phyloP scores from a whole-genome alignment of 2,329 filamentous ascomycete genomes.

The Trichophyton simii region DNA sequence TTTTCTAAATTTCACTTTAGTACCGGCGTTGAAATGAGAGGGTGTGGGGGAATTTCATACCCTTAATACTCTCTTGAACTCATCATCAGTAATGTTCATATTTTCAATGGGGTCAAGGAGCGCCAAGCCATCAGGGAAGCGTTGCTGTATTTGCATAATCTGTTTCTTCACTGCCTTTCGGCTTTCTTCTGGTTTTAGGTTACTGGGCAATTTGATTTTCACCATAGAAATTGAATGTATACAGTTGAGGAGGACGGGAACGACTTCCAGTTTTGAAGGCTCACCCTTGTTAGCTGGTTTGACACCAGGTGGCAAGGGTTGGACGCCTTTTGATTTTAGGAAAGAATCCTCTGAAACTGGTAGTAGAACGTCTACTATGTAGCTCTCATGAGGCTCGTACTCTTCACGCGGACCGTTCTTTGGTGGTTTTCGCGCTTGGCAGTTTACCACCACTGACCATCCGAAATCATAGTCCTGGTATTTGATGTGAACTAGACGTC shows the following conservation, averaged over 20 bases:
- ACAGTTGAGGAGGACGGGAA: slow-evolving; percentile 76
- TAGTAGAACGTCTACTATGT: slow-evolving; percentile 72
- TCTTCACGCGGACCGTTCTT: slow-evolving; percentile 57
- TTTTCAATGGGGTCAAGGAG: slow-evolving; percentile 88
- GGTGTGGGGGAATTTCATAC: slow-evolving; percentile 27
- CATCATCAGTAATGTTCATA: slow-evolving; percentile 86
- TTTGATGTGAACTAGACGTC: slow-evolving; percentile 79
- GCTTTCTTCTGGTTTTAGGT: slow-evolving; percentile 56
- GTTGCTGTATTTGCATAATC: slow-evolving; percentile 65
- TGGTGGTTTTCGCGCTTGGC: slow-evolving; percentile 49
- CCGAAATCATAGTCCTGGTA: slow-evolving; percentile 72
- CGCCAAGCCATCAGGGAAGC: slow-evolving; percentile 86
- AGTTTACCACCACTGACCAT: slow-evolving; percentile 81
- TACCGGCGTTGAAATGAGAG: slow-evolving; percentile 7
- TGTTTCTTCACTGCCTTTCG: slow-evolving; percentile 55
- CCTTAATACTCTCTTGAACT: slow-evolving; percentile 77
- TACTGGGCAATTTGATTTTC: slow-evolving; percentile 68
- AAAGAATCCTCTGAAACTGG: slow-evolving; percentile 43
- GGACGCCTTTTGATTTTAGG: slow-evolving; percentile 46
- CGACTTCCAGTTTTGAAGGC: slow-evolving; percentile 61
- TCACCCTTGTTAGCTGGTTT: slow-evolving; percentile 50
- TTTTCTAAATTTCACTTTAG: slow-evolving; percentile 51
- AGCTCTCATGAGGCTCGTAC: slow-evolving; percentile 60
- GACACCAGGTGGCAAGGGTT: slow-evolving; percentile 53
- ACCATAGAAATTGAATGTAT: slow-evolving; percentile 76